phyloP scores from a whole-genome alignment of 192 early-diverging fungal species.

The Podila epigama region DNA sequence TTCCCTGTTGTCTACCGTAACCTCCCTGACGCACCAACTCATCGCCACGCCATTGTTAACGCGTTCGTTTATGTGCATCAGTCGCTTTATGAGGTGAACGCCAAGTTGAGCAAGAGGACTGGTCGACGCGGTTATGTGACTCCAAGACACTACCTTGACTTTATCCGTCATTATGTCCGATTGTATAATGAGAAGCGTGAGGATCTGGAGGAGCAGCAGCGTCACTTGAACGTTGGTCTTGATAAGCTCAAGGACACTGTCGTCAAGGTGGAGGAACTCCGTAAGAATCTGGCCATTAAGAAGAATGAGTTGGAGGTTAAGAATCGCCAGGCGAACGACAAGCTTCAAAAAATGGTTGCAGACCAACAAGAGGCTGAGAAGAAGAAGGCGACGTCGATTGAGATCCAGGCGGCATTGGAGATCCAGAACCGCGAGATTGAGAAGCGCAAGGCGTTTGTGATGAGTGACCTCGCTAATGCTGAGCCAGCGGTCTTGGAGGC shows the following conservation, averaged over 20 bases:
- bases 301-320: slow-evolving; percentile 87
- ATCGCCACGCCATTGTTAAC: slow-evolving; percentile 88
- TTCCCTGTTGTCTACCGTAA: slow-evolving; percentile 82
- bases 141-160: slow-evolving; percentile 98
- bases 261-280: slow-evolving; percentile 92
- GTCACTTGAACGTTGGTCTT: slow-evolving; percentile 96
- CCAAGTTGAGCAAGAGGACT: slow-evolving; percentile 79
- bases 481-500: slow-evolving; percentile 98
- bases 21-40: slow-evolving; percentile 71
- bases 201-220: slow-evolving; percentile 97
- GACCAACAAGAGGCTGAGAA: slow-evolving; percentile 95
- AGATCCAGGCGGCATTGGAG: slow-evolving; percentile 80
- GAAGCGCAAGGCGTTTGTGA: slow-evolving; percentile 76
- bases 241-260: slow-evolving; percentile 97
- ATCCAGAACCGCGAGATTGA: slow-evolving; percentile 80
- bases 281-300: slow-evolving; percentile 85
- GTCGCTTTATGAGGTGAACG: slow-evolving; percentile 88
- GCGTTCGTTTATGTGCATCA: slow-evolving; percentile 94
- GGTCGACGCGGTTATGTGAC: slow-evolving; percentile 90
- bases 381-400: slow-evolving; percentile 81
- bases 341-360: slow-evolving; percentile 93
- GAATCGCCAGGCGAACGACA: slow-evolving; percentile 91
- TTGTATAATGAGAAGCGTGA: slow-evolving; percentile 93
- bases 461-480: slow-evolving; percentile 91
- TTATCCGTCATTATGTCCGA: slow-evolving; percentile 91